Base-by-base conservation (phyloP, 2,329 filamentous ascomycete species). In the Calonectria hawksworthii region DNA sequence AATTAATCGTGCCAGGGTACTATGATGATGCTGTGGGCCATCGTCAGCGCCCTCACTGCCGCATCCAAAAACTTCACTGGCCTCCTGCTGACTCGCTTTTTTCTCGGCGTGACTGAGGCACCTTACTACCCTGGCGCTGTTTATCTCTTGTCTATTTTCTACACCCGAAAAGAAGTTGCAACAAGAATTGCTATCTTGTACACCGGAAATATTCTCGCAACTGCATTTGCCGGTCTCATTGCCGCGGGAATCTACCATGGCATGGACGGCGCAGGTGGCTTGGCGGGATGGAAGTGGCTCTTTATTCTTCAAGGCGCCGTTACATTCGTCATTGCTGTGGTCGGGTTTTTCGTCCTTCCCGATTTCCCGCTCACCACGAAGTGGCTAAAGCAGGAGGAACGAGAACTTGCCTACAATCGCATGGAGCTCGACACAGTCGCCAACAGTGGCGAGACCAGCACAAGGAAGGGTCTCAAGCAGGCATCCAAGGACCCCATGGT, bases 231-330 rank as follows among this genome's bases (percentile, higher is more conserved):
- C 0, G 87, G 87, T 16, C 83, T 89, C 13, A 86, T 90, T 50
- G 87, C 86, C 0, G 85, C 87, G 1, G 87, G 84, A 7, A 85
- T 87, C 23, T 88, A 88, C 68, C 81, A 78, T 23, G 79, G 79
- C 0, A 77, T 84, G 38, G 82, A 82, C 13, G 81, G 80, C 1
- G 72, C 78, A 4, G 76, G 70, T 16, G 79, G 80, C 0, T 47
- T 84, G 2, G 72, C 76, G 3, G 83, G 83, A 2, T 84, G 83
- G 83, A 82, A 80, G 61, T 85, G 83, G 81, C 86, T 94, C 0
- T 94, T 94, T 81, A 93, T 94, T 64, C 90, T 94, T 9, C 92
- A 94, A 82, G 93, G 93, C 18, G 86, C 87, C 1, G 87, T 83
- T 14, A 82, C 82, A 1, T 80, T 83, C 11, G 74, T 81, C 16